phyloP scores from a whole-genome alignment of 2,329 filamentous ascomycete genomes.

The Lasiodiplodia gonubiensis region DNA sequence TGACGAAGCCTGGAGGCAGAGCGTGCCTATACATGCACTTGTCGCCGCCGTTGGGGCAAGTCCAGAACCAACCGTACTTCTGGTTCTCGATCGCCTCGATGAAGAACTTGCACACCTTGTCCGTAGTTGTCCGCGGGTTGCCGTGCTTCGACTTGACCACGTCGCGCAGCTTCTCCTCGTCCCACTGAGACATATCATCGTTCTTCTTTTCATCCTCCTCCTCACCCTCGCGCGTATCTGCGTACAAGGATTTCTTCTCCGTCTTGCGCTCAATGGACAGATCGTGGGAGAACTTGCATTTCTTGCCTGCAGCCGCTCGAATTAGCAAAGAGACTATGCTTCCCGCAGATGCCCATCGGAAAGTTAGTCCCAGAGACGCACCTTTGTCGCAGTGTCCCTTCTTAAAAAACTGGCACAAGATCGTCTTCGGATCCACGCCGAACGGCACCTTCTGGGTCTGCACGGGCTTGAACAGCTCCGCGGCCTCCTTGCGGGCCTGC shows the following conservation, averaged over 20 bases:
- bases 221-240: conserved; percentile 77
- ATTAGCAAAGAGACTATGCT: neutral
- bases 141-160: conserved; percentile 97
- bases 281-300: conserved; percentile 98
- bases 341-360: neutral
- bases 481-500: conserved; percentile 78
- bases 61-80: conserved; percentile 99
- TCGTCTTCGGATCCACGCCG: conserved; percentile 96
- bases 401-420: conserved; percentile 95
- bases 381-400: conserved; percentile 97
- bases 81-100: conserved; percentile 96
- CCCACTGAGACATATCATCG: conserved; percentile 96
- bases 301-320: conserved; percentile 60
- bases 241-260: conserved; percentile 90
- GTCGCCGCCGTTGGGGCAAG: conserved; percentile 93
- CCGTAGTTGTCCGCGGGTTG: conserved; percentile 91
- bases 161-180: conserved; percentile 90
- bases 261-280: conserved; percentile 86
- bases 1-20: conserved; percentile 89
- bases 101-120: conserved; percentile 99
- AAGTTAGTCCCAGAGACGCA: conserved; percentile 29
- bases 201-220: conserved; percentile 77
- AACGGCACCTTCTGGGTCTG: conserved; percentile 98
- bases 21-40: conserved; percentile 99
- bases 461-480: conserved; percentile 85